Conservation (phyloP, 805 yeast genomes). For the Candida sanyiensis region DNA sequence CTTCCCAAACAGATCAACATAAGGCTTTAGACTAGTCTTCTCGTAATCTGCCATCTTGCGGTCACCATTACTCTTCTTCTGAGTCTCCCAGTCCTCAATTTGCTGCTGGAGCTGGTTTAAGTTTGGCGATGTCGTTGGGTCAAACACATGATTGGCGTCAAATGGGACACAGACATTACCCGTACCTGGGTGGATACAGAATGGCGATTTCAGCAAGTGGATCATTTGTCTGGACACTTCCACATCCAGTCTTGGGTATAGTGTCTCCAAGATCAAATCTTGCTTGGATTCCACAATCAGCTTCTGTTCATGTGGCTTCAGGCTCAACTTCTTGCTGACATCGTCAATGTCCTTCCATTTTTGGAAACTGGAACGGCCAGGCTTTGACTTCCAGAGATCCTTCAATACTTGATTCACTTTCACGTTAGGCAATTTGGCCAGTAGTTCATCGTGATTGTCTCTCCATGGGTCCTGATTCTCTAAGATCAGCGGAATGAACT, state of each 20-base stretch:
- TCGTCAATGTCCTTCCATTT: slow-evolving; percentile 78
- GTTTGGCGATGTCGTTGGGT: slow-evolving; percentile 78
- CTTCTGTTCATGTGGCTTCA: slow-evolving; percentile 39
- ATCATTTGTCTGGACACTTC: slow-evolving; percentile 87
- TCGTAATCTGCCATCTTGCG: slow-evolving; percentile 41
- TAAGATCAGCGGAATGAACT: slow-evolving; percentile 61
- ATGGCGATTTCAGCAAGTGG: slow-evolving; percentile 93
- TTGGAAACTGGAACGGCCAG: slow-evolving; percentile 46
- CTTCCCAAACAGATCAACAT: slow-evolving; percentile 56
- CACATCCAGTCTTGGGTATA: slow-evolving; percentile 90
- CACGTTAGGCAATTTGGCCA: slow-evolving; percentile 56
- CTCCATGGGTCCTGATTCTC: slow-evolving; percentile 88
- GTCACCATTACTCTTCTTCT: slow-evolving; percentile 15
- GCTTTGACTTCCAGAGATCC: slow-evolving; percentile 52
- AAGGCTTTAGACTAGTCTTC: slow-evolving; percentile 65
- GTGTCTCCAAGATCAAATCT: slow-evolving; percentile 70
- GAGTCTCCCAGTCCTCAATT: slow-evolving; percentile 44
- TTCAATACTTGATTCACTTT: slow-evolving; percentile 46
- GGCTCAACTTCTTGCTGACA: slow-evolving; percentile 35
- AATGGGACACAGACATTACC: slow-evolving; percentile 93
- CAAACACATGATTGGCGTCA: slow-evolving; percentile 45
- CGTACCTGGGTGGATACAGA: slow-evolving; percentile 94
- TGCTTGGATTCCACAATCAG: slow-evolving; percentile 65
- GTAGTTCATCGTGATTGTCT: slow-evolving; percentile 47
- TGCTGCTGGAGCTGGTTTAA: slow-evolving; percentile 59